Base-by-base conservation (phyloP, 768 basidiomycete genomes). In the Lentinula detonsa region DNA sequence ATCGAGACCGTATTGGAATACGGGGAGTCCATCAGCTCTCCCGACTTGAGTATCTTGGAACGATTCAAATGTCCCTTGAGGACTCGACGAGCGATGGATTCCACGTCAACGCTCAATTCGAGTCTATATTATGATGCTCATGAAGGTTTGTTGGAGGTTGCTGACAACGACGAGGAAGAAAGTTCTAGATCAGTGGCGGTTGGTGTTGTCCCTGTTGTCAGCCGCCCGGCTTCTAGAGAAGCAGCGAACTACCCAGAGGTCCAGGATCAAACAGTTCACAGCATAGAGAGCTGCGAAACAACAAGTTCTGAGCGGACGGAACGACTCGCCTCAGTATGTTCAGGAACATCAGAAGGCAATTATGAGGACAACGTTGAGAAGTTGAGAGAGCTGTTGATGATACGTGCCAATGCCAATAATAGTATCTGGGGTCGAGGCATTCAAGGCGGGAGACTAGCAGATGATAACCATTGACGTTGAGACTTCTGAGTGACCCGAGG, bases 101-200 rank as follows among this genome's bases (percentile, higher is more conserved):
- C 55, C 23, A 56, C 37, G 7, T 56, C 55, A 2, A 56, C 55
- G 4, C 40, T 43, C 9, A n/a, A 40, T 28, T 56, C 55, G 13
- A 56, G 55, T 16, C 37, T 56, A 40, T 56, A 56, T 16, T 56
- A 42, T 42, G 55, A 56, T 31, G 55, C 55, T 43, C 37, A 56
- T 56, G 55, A 56, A 28, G 55, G 55, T 15, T 37, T 33, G 21
- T 8, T 31, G 39, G 55, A 13, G 4, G 2, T 28, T 18, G 13
- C 39, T 33, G 55, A 56, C 55, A 31, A 10, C 13, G 23, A 43
- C 10, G 55, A 43, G 5, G 40, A 40, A 28, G 23, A 48, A 23
- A 21, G 3, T 23, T 23, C 46, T 4, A 48, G 21, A 23, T 48
- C 21, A 8, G 21, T 45, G 13, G 28, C 23, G 18, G 40, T 45